Percentiles rank a stretch among this genome's conserved stretches.
phyloP scores from a whole-genome alignment of 139 green algal genomes.

The Bryopsis sp. region DNA sequence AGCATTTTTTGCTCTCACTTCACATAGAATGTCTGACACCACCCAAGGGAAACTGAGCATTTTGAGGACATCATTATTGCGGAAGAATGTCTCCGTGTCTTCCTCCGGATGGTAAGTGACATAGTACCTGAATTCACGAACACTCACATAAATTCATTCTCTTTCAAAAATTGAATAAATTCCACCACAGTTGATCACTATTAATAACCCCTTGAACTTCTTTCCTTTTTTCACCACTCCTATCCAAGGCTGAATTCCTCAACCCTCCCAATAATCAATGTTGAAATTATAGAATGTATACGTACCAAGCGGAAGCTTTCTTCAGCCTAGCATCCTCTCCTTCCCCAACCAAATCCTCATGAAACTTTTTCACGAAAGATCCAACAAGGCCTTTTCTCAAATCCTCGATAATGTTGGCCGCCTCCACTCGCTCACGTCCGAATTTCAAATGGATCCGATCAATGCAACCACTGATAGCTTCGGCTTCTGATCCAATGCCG shows the following conservation, averaged over 20 bases:
- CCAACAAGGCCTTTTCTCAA: not conserved
- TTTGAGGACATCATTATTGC: no score
- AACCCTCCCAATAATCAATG: not conserved
- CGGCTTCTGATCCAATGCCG: conserved; percentile 9
- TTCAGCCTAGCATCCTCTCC: not conserved
- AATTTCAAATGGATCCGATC: not conserved
- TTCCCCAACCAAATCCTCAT: not conserved
- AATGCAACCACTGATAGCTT: not conserved
- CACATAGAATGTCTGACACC: no score
- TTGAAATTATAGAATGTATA: not conserved
- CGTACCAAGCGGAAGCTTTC: conserved; percentile 18
- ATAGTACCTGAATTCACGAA: no score
- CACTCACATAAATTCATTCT: no score
- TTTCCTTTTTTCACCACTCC: no score
- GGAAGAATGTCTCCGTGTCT: no score
- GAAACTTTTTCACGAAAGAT: conserved; percentile 4
- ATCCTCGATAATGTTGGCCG: not conserved
- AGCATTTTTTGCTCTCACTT: no score
- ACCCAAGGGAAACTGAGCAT: no score
- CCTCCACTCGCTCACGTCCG: conserved; percentile 2
- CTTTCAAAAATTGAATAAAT: no score
- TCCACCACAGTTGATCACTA: no score
- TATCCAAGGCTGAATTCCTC: no score
- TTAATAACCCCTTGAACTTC: no score
- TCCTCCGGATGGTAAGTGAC: not conserved